A percentile compares a stretch with the other conserved stretches of the same genome.
Evolutionary conservation across 345 rosid genomes (phyloP).

Genomic region (Boechera retrofracta): DNA sequence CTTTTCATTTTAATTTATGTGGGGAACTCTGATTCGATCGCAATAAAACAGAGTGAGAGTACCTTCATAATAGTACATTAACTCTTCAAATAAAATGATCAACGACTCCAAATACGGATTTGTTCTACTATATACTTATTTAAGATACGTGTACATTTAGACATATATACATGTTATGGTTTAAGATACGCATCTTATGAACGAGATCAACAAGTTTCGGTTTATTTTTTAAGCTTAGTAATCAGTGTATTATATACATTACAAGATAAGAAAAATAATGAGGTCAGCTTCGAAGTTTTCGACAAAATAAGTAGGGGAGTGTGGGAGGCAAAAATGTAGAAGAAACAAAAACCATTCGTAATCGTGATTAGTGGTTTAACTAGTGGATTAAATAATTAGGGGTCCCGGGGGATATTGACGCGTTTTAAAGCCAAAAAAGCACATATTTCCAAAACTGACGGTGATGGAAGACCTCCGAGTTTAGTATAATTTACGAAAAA

Average conservation of each 20-base stretch:
- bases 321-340: background rate
- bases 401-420: conserved; percentile 18
- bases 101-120: background rate
- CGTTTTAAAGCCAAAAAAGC: conserved; percentile 35
- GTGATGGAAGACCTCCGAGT: conserved; percentile 19
- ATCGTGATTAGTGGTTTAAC: background rate
- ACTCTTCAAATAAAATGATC: background rate
- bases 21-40: conserved; percentile 8
- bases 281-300: background rate
- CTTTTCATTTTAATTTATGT: background rate
- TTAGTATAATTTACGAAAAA: background rate
- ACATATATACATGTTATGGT: too few relatives aligned
- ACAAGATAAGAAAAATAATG: background rate
- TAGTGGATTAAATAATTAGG: too few relatives aligned
- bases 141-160: background rate
- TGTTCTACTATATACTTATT: background rate
- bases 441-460: conserved; percentile 9
- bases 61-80: conserved; percentile 10
- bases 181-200: too few relatives aligned
- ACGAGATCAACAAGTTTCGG: conserved; percentile 1
- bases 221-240: background rate
- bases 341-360: background rate
- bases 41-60: conserved; percentile 13
- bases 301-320: background rate
- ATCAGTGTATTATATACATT: background rate